Evolutionary conservation across 495 filamentous ascomycete genomes (phyloP).

Genomic region (Penicillium cinerascens): DNA sequence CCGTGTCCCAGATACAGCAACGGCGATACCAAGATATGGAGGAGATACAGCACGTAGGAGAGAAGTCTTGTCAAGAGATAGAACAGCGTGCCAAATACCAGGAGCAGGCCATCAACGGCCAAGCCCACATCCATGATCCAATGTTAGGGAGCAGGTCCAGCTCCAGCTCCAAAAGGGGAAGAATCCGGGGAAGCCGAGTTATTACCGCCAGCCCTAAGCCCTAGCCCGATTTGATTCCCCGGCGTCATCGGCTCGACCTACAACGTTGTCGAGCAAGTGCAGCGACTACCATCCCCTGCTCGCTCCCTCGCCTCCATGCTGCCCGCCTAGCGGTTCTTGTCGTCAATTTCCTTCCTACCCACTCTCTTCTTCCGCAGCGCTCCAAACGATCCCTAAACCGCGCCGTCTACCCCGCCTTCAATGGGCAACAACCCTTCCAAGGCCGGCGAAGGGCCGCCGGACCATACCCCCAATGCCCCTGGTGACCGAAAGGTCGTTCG

Average conservation of each 20-base stretch:
- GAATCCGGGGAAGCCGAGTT: slow-evolving; percentile 21
- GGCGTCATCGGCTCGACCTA: slow-evolving; percentile 24
- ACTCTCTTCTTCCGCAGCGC: neutral
- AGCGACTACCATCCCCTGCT: slow-evolving; percentile 5
- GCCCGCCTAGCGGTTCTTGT: slow-evolving; percentile 16
- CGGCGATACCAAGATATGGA: slow-evolving; percentile 40
- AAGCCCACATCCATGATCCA: slow-evolving; percentile 3
- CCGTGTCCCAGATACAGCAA: slow-evolving; percentile 42
- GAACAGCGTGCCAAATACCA: slow-evolving; percentile 13
- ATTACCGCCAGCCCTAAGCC: slow-evolving; percentile 27
- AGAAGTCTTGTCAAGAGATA: slow-evolving; percentile 39
- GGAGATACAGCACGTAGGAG: slow-evolving; percentile 23
- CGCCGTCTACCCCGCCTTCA: slow-evolving; percentile 28
- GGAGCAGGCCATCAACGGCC: neutral
- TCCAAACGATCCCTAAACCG: slow-evolving; percentile 2
- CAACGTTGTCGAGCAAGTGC: slow-evolving; percentile 5
- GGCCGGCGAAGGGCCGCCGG: slow-evolving; percentile 32
- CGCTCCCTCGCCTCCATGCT: slow-evolving; percentile 22
- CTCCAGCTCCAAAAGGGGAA: slow-evolving; percentile 3
- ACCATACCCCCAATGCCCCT: slow-evolving; percentile 23
- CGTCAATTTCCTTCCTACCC: slow-evolving; percentile 9
- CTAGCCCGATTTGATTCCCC: slow-evolving; percentile 19
- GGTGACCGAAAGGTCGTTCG: slow-evolving; percentile 39
- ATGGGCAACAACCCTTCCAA: slow-evolving; percentile 53
- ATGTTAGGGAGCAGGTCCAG: neutral